Evolutionary conservation across 2,329 filamentous ascomycete genomes (phyloP).

Genomic region (Triangularia verruculosa): DNA sequence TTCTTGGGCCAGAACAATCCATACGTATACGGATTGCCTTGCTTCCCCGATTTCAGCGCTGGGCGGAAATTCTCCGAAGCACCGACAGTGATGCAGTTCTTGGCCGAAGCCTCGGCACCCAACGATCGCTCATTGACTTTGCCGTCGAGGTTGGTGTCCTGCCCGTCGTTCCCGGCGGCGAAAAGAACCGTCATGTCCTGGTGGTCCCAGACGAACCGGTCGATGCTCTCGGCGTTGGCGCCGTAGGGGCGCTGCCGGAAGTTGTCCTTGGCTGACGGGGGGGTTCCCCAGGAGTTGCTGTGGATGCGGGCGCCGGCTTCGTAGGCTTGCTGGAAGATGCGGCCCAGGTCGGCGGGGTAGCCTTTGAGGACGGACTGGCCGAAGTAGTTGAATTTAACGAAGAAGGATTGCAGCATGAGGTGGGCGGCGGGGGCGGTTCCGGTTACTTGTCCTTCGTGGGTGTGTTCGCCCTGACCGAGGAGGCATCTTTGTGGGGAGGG

Average conservation of each 20-base stretch:
- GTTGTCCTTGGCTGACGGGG: background rate
- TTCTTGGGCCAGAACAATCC: no score
- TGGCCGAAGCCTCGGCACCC: conserved; percentile 9
- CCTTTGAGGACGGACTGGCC: conserved; percentile 1
- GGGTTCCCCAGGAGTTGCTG: conserved; percentile 9
- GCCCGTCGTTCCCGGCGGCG: conserved; percentile 12
- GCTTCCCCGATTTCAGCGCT: background rate
- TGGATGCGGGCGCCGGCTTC: conserved; percentile 6
- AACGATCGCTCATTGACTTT: background rate
- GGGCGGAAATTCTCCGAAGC: conserved; percentile 7
- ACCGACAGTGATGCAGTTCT: conserved; percentile 16
- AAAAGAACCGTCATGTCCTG: conserved; percentile 11
- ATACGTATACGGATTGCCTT: background rate
- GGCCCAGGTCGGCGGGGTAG: conserved; percentile 1
- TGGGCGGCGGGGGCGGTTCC: conserved; percentile 8
- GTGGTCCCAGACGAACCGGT: conserved; percentile 4
- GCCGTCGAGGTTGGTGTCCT: background rate
- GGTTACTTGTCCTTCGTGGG: background rate
- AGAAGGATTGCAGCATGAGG: conserved; percentile 10
- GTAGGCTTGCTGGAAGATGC: conserved; percentile 2
- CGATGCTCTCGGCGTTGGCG: background rate
- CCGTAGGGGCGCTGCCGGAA: background rate
- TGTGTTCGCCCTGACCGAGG: background rate
- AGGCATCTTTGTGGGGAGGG: background rate
- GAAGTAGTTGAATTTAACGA: background rate